phyloP scores from a whole-genome alignment of 371 early-diverging fungal genomes.

The Apophysomyces variabilis region DNA sequence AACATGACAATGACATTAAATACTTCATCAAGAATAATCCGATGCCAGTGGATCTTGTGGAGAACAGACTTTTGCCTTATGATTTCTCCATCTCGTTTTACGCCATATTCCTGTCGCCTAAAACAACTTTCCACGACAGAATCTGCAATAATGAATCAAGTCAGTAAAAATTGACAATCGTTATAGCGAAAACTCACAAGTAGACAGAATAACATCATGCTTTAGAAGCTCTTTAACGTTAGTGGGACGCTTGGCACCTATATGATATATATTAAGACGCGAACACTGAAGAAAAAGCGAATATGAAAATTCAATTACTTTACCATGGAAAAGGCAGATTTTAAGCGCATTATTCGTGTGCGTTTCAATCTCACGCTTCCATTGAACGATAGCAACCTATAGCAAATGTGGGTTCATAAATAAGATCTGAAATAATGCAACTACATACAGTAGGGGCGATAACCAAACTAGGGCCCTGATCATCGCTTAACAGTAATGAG shows the following conservation, averaged over 20 bases:
- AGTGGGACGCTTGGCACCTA: constrained; percentile 56
- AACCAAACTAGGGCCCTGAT: constrained; percentile 80
- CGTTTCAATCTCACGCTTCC: constrained; percentile 81
- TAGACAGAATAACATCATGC: constrained; percentile 86
- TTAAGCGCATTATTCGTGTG: constrained; percentile 70
- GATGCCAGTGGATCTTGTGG: constrained; percentile 82
- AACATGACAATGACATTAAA: not conserved
- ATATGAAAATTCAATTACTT: not conserved
- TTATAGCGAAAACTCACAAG: constrained; percentile 55
- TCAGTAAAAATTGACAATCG: not conserved
- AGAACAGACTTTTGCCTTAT: constrained; percentile 71
- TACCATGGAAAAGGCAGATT: constrained; percentile 77
- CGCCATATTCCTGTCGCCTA: constrained; percentile 78
- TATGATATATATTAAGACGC: constrained; percentile 8
- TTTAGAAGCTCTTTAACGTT: constrained; percentile 51
- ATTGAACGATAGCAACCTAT: constrained; percentile 87
- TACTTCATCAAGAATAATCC: constrained; percentile 89
- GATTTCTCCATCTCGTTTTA: constrained; percentile 54
- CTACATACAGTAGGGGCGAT: constrained; percentile 75
- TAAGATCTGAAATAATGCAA: not conserved
- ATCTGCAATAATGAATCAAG: constrained; percentile 35
- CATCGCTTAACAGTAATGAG: constrained; percentile 73
- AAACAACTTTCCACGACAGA: constrained; percentile 78
- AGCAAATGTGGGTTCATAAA: not conserved
- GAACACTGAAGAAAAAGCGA: not conserved